phyloP scores from a whole-genome alignment of 352 stramenopile genomes.

The Globisporangium carolinianum region DNA sequence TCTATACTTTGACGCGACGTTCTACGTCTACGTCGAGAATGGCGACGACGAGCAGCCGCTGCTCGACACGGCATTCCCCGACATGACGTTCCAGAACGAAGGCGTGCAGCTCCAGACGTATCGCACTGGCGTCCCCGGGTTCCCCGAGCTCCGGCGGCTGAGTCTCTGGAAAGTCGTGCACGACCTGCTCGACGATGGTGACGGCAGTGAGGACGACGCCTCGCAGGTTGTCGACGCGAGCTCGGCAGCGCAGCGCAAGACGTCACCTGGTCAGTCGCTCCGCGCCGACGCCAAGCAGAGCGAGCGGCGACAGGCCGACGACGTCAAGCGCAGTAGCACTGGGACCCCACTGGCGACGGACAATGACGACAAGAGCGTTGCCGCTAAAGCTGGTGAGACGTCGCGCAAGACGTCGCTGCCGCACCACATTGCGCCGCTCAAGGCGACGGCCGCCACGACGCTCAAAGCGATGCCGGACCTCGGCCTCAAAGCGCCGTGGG shows the following conservation, averaged over 20 bases:
- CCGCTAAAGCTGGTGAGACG: slow-evolving; percentile 25
- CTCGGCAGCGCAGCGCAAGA: slow-evolving; percentile 11
- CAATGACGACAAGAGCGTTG: slow-evolving; percentile 20
- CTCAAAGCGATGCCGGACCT: slow-evolving; percentile 67
- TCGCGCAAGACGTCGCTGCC: slow-evolving; percentile 62
- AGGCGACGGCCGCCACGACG: slow-evolving; percentile 31
- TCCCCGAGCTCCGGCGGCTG: slow-evolving; percentile 55
- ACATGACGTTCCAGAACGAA: slow-evolving; percentile 87
- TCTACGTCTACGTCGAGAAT: slow-evolving; percentile 89
- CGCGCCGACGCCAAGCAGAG: slow-evolving; percentile 46
- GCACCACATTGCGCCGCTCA: slow-evolving; percentile 75
- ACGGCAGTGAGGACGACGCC: slow-evolving; percentile 19
- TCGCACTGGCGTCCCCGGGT: slow-evolving; percentile 56
- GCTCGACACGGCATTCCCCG: slow-evolving; percentile 91
- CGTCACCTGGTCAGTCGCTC: slow-evolving; percentile 11
- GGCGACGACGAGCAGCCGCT: slow-evolving; percentile 88
- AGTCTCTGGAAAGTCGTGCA: slow-evolving; percentile 80
- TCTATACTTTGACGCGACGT: slow-evolving; percentile 90
- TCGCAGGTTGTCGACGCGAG: slow-evolving; percentile 20
- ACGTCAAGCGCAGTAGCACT: slow-evolving; percentile 27
- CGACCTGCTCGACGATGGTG: slow-evolving; percentile 42
- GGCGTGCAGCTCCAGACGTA: slow-evolving; percentile 84
- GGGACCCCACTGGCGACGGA: not conserved
- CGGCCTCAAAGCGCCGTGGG: slow-evolving; percentile 71
- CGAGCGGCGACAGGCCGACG: slow-evolving; percentile 51